Conservation (phyloP, 495 filamentous ascomycete genomes). For the Xylaria castorea region DNA sequence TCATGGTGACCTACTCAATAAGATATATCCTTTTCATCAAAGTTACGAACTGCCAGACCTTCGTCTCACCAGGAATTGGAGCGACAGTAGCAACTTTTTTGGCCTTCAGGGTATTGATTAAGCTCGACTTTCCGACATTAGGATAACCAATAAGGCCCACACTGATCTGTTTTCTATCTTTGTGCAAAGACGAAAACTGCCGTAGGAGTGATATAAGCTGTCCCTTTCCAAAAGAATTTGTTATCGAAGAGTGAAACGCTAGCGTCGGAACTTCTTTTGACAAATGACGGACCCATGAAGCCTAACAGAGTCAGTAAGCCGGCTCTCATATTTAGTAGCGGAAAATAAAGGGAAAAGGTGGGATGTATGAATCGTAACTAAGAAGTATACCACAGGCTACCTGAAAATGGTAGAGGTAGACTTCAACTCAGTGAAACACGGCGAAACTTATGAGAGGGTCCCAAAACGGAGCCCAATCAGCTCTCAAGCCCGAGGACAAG, state of each 20-base stretch:
- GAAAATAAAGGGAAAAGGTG: constrained; percentile 20
- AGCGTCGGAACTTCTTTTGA: constrained; percentile 91
- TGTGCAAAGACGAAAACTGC: constrained; percentile 93
- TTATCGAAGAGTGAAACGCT: constrained; percentile 91
- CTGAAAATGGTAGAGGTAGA: constrained; percentile 55
- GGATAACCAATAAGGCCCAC: constrained; percentile 87
- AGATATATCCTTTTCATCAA: constrained; percentile 97
- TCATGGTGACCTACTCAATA: constrained; percentile 65
- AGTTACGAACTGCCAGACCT: constrained; percentile 97
- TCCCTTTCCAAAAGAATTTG: constrained; percentile 88
- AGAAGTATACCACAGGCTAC: constrained; percentile 77
- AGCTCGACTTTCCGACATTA: constrained; percentile 85
- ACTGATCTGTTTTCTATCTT: constrained; percentile 88
- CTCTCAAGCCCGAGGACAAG: constrained; percentile 59
- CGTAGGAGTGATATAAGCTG: constrained; percentile 76
- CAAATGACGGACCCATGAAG: constrained; percentile 80
- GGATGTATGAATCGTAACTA: constrained; percentile 99
- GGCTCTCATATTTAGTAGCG: constrained; percentile 11
- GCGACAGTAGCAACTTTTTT: constrained; percentile 94
- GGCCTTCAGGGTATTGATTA: constrained; percentile 89
- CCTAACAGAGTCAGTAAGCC: constrained; percentile 58
- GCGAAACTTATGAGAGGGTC: constrained; percentile 72
- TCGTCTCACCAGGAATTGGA: constrained; percentile 95
- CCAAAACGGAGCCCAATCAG: constrained; percentile 87
- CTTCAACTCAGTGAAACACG: constrained; percentile 84